Base-by-base conservation (phyloP, 768 basidiomycete genomes). In the Coprinellus aureogranulatus region DNA sequence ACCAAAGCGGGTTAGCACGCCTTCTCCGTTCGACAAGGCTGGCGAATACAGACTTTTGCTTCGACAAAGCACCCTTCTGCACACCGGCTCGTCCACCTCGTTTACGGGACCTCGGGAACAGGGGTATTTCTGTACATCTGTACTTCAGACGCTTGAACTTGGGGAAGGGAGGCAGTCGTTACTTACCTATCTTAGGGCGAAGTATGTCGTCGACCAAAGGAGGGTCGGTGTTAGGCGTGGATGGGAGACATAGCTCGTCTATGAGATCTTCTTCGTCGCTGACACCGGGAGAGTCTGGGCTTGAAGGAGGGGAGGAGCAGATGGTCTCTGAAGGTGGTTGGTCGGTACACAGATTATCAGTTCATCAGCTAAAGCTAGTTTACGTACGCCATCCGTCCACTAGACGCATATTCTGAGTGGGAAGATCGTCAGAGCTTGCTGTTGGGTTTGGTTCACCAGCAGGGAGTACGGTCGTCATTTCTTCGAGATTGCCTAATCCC, bases 331-430 rank as follows among this genome's bases (percentile, higher is more conserved):
- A 41, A 9, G 41, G 3, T n/a, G n/a, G n/a, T n/a, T n/a, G n/a
- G n/a, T n/a, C n/a, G n/a, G n/a, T n/a, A n/a, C n/a, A n/a, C n/a
- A n/a, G n/a, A n/a, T n/a, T n/a, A n/a, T n/a, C n/a, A n/a, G n/a
- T n/a, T n/a, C n/a, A n/a, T n/a, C n/a, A n/a, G n/a, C n/a, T 12
- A 10, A 18, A 16, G 58, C 52, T 34, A 59, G 47, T 49, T 27
- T 42, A 77, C 81, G 44, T 64, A 89, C 89, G 67, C 86, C 87
- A 87, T 27, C 87, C 88, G 67, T 83, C 77, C 1, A 88, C 79
- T 31, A 88, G 63, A 9, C 77, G 70, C 75, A 90, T 79, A 65
- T 83, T 81, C 50, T 77, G 75, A 31, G 64, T 65, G n/a, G 76
- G 70, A 5, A 82, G 59, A 48, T 83, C 79, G 48, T 64, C 64